Evolutionary conservation across 805 yeast genomes (phyloP).

Genomic region (Starmerella vaccinii): DNA sequence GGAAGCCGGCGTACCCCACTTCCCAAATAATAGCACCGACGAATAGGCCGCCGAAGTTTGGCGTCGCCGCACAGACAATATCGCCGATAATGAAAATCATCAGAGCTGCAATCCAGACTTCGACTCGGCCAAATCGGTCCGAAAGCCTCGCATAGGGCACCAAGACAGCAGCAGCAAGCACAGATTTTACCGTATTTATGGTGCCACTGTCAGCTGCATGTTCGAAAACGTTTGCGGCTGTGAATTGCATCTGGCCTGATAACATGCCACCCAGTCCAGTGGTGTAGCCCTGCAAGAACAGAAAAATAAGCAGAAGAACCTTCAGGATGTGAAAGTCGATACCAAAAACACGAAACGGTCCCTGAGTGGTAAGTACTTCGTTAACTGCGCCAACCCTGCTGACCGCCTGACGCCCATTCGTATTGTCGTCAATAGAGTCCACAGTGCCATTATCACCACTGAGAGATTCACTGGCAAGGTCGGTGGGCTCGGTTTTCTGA

Average conservation of each 20-base stretch:
- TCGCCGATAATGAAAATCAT: slow-evolving; percentile 54
- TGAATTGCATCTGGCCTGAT: slow-evolving; percentile 43
- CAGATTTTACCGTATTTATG: slow-evolving; percentile 43
- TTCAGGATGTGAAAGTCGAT: slow-evolving; percentile 4
- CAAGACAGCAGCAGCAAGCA: slow-evolving; percentile 57
- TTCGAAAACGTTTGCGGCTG: slow-evolving; percentile 48
- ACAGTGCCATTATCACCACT: no score
- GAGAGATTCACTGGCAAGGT: no score
- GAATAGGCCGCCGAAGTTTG: slow-evolving; percentile 46
- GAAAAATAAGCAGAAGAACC: slow-evolving; percentile 35
- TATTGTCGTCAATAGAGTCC: no score
- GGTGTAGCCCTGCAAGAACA: slow-evolving; percentile 47
- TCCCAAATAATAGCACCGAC: slow-evolving; percentile 52
- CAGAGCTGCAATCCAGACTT: slow-evolving; percentile 40
- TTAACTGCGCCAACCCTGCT: slow-evolving; percentile 1
- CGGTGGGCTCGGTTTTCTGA: no score
- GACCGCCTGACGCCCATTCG: no score
- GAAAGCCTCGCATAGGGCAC: slow-evolving; percentile 53
- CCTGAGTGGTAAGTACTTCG: background rate
- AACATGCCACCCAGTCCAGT: slow-evolving; percentile 54
- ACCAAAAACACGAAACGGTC: slow-evolving; percentile 1
- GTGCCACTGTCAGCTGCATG: slow-evolving; percentile 49
- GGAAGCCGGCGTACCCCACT: slow-evolving; percentile 54
- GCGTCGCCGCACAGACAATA: slow-evolving; percentile 51
- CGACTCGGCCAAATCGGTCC: slow-evolving; percentile 57